Evolutionary conservation across 371 early-diverging fungal species (phyloP).

Genomic region (Chytridiales sp.): DNA sequence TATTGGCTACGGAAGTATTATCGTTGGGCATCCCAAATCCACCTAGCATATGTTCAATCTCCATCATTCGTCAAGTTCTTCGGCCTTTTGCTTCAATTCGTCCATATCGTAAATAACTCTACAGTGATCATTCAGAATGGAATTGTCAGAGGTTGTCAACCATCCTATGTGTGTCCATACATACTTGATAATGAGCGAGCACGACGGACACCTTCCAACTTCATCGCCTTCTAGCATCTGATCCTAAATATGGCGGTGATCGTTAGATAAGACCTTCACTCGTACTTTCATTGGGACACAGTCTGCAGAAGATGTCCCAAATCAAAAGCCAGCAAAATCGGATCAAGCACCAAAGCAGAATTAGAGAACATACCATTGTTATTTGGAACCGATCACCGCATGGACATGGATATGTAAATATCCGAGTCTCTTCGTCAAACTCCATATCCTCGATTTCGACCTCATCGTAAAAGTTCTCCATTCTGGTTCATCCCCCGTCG

Average conservation of each 20-base stretch:
- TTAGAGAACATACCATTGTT: slow-evolving; percentile 64
- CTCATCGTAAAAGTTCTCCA: slow-evolving; percentile 16
- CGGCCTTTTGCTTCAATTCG: slow-evolving; percentile 30
- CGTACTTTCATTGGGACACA: not conserved
- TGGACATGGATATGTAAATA: slow-evolving; percentile 97
- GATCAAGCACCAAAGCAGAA: no score
- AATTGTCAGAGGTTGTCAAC: no score
- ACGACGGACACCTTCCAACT: slow-evolving; percentile 93
- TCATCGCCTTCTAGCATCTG: slow-evolving; percentile 92
- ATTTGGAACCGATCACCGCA: slow-evolving; percentile 99
- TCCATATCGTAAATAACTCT: slow-evolving; percentile 50
- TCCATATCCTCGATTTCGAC: slow-evolving; percentile 96
- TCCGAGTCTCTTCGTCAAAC: slow-evolving; percentile 77
- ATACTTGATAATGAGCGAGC: slow-evolving; percentile 82
- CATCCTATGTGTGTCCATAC: not conserved
- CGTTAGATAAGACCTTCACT: not conserved
- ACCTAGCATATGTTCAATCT: no score
- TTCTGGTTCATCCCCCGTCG: not conserved
- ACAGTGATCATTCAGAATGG: not conserved
- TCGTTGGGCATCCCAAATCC: no score
- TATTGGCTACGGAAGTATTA: no score
- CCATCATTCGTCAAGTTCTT: no score
- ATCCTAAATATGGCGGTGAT: slow-evolving; percentile 61
- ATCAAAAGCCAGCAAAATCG: no score
- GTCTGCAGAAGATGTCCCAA: no score